Conservation (phyloP, 352 stramenopile species). For the Phytophthora aleatoria region DNA sequence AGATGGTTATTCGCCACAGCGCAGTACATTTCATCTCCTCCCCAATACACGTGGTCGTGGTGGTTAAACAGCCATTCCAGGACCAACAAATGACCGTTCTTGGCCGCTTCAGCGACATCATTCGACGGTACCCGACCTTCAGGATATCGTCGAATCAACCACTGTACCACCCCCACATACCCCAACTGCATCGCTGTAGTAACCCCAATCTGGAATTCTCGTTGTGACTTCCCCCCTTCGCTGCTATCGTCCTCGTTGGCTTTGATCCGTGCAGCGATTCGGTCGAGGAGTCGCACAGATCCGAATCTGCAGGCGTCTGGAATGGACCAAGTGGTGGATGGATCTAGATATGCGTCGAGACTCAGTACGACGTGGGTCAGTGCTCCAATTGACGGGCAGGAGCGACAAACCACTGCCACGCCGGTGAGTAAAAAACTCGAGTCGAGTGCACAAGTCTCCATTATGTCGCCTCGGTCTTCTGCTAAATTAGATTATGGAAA, state of each 20-base stretch:
- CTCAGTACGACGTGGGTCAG: conserved; percentile 15
- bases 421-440: conserved; percentile 8
- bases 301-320: conserved; percentile 18
- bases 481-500: neutral
- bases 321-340: conserved; percentile 16
- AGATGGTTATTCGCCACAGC: conserved; percentile 31
- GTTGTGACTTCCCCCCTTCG: neutral
- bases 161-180: conserved; percentile 25
- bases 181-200: conserved; percentile 8
- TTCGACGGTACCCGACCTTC: conserved; percentile 22
- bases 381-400: conserved; percentile 9
- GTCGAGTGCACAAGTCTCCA: conserved; percentile 2
- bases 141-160: conserved; percentile 21
- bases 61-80: conserved; percentile 38
- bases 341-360: conserved; percentile 22
- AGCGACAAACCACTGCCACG: conserved; percentile 29
- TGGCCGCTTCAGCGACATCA: conserved; percentile 19
- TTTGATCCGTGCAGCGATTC: conserved; percentile 10
- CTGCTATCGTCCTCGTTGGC: neutral
- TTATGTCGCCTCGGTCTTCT: neutral
- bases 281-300: conserved; percentile 31
- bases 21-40: conserved; percentile 35
- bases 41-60: conserved; percentile 39
- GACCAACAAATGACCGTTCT: conserved; percentile 31
- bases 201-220: conserved; percentile 14